Conservation (phyloP, 2,329 filamentous ascomycete species). For the Monilinia fructicola region DNA sequence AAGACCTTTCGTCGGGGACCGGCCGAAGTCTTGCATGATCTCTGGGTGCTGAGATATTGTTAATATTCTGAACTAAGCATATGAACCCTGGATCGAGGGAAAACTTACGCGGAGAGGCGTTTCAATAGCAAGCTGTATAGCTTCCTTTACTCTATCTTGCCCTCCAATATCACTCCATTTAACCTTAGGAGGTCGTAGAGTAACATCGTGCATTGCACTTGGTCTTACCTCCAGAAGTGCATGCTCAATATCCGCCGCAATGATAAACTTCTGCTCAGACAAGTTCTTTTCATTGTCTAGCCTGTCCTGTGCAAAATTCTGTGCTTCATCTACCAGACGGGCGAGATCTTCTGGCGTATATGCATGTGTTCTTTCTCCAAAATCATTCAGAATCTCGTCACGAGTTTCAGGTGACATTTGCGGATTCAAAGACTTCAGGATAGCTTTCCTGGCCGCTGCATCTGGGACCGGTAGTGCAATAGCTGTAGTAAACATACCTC, state of each 20-base stretch:
- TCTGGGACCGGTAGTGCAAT: constrained; percentile 79
- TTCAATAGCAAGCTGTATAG: constrained; percentile 49
- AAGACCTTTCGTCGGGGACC: constrained; percentile 73
- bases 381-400: constrained; percentile 54
- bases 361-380: constrained; percentile 79
- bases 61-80: constrained; percentile 16
- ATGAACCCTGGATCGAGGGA: neutral
- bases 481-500: constrained; percentile 63
- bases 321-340: constrained; percentile 59
- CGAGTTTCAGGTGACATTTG: constrained; percentile 49
- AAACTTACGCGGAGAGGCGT: constrained; percentile 36
- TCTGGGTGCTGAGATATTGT: constrained; percentile 46
- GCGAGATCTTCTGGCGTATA: constrained; percentile 78
- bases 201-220: constrained; percentile 84
- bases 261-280: constrained; percentile 29
- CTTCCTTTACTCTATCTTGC: constrained; percentile 70
- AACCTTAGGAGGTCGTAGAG: constrained; percentile 82
- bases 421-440: constrained; percentile 57
- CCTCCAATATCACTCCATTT: constrained; percentile 88
- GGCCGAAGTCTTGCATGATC: constrained; percentile 50
- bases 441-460: constrained; percentile 66
- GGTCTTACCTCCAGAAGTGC: constrained; percentile 72
- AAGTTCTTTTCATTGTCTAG: constrained; percentile 12
- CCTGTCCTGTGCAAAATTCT: constrained; percentile 41
- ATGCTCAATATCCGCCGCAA: constrained; percentile 56